Base-by-base conservation (phyloP, 2,329 filamentous ascomycete species). In the Trichoderma koningii region DNA sequence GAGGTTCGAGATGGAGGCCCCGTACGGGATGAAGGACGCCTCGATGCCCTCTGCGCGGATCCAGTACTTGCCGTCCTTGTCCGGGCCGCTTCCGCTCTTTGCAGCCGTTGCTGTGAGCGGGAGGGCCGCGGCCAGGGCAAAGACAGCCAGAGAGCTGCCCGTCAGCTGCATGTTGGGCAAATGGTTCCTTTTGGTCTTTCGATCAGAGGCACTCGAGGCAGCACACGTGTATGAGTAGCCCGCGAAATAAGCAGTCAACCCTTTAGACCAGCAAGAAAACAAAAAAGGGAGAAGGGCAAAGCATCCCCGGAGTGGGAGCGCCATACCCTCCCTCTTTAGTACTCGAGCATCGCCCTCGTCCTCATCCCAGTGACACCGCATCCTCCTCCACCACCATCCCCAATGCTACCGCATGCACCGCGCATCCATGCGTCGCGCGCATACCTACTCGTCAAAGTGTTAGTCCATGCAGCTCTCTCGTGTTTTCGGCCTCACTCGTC, bases 1-100 rank as follows among this genome's bases (percentile, higher is more conserved):
- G 60, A 93, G 80, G 73, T 92, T 89, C 65, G 88, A 84, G 71
- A 93, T 84, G 66, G 87, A 87, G 7, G 90, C 90, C 67, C 89
- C 90, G 71, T 93, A 93, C 1, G 89, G 82, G 52, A 93, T 87
- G 76, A 93, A 93, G 53, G 82, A 79, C 9, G 87, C 89, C 59
- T 86, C 80, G 70, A 93, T 89, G 65, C 85, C 86, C 59, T 87
- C 81, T 68, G 88, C 86, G 66, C 82, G 79, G 75, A 93, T 86
- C 80, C 87, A 88, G 79, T 92, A 93, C 76, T 93, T 91, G 67
- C 87, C 87, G 69, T 87, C 76, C 68, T 79, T 75, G 72, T 88
- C 85, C 0, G 86, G 82, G 23, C 77, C 69, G 48, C 66, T 70
- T 56, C 55, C 42, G 45, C 14, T 59, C 57, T 48, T 26, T 17